Evolutionary conservation across 768 basidiomycete genomes (phyloP), one percentile per base, ranked within the genome.

Genomic region (Russula sp.): DNA sequence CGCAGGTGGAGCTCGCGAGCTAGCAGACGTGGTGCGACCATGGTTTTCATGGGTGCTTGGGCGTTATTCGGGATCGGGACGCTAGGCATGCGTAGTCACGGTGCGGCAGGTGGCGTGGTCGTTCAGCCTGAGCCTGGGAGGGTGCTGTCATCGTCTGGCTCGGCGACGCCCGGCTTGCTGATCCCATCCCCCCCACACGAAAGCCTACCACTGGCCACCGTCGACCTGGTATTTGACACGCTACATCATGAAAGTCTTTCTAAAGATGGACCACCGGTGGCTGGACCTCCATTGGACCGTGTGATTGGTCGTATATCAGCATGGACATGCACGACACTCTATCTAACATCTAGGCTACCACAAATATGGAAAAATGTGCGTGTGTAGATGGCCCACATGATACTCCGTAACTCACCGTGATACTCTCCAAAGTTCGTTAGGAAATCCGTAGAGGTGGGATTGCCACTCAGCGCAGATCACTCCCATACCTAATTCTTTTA

Each of bases 331-430:
- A 93, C 95, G 1, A 90, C 85, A 0, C 76, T 98, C 16, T 99
- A 99, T 73, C 76, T 99, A 39, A 98, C 96, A 3, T 91, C 89
- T 3, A 84, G 97, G 61, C 74, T 99, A 68, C 97, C 97, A 22
- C 97, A 99, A 73, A 97, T 99, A 65, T 98, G 97, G 97, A 96
- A 95, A 74, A 98, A 98, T 70, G 95, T 97, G 73, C 72, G 93
- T 84, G 34, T 36, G 51, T 25, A 22, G 53, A 22, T 47, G 48
- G 41, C 42, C 38, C 6, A 8, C 16, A 59, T 36, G 41, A 41
- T 54, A 50, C 61, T 50, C 10, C 50, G 47, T 35, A 55, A 1
- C 63, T 55, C n/a, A 47, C 43, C 7, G 20, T 36, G 34, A 52
- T 56, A 52, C 32, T 64, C 7, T 54, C 14, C 22, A 11, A 67